phyloP scores from a whole-genome alignment of 1,139 yeast species.

The Candida dubliniensis region DNA sequence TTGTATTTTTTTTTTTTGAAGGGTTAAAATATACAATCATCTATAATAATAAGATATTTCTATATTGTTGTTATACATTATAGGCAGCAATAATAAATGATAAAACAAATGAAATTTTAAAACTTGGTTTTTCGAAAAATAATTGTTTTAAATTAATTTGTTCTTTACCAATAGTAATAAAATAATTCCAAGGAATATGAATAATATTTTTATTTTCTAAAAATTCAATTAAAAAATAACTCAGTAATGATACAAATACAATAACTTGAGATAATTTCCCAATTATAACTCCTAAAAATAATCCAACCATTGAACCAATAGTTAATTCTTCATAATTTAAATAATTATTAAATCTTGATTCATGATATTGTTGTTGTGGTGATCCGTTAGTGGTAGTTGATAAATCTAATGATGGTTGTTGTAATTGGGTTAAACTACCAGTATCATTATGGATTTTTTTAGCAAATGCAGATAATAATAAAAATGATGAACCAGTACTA shows the following conservation, averaged over 20 bases:
- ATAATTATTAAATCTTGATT: conserved; percentile 33
- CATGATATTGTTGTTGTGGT: conserved; percentile 4
- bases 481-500: conserved; percentile 13
- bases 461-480: conserved; percentile 9
- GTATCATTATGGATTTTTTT: conserved; percentile 13
- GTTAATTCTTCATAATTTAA: conserved; percentile 66
- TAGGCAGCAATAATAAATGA: conserved; percentile 67
- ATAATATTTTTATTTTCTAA: conserved; percentile 60
- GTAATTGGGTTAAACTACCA: neutral
- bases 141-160: conserved; percentile 51
- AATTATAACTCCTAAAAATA: conserved; percentile 58
- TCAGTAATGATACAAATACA: conserved; percentile 51
- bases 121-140: conserved; percentile 62
- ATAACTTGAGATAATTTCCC: conserved; percentile 67
- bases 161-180: conserved; percentile 46
- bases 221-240: conserved; percentile 56
- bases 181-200: conserved; percentile 47
- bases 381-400: too few species aligned
- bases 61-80: conserved; percentile 34
- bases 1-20: too few species aligned
- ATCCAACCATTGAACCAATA: conserved; percentile 66
- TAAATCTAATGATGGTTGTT: too few species aligned
- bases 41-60: neutral
- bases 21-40: too few species aligned
- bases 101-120: conserved; percentile 58